Evolutionary conservation across 306 rosid genomes (phyloP).

Genomic region (Senna siamea): DNA sequence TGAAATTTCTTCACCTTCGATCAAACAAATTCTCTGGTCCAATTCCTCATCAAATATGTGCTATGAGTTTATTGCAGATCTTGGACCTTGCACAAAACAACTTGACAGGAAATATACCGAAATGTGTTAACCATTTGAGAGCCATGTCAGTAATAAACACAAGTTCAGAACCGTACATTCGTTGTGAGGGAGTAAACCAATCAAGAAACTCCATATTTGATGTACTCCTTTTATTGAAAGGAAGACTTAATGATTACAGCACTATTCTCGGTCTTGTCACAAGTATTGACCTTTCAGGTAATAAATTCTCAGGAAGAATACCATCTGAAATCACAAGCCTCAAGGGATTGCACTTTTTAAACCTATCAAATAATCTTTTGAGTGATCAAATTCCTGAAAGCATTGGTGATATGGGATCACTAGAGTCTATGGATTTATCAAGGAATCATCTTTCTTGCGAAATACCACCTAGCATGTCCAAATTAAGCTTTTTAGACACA

Average conservation of each 20-base stretch:
- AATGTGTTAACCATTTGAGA: slow-evolving; percentile 35
- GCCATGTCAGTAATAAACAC: slow-evolving; percentile 17
- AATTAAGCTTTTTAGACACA: slow-evolving; percentile 17
- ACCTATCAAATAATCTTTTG: slow-evolving; percentile 39
- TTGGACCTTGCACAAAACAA: slow-evolving; percentile 38
- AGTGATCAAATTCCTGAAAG: slow-evolving; percentile 32
- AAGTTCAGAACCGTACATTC: neutral
- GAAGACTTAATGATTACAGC: slow-evolving; percentile 25
- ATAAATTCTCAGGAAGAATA: slow-evolving; percentile 16
- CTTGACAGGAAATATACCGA: slow-evolving; percentile 28
- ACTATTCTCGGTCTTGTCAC: slow-evolving; percentile 20
- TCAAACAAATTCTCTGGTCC: slow-evolving; percentile 32
- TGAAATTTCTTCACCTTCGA: slow-evolving; percentile 33
- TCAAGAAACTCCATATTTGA: neutral
- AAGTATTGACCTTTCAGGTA: slow-evolving; percentile 37
- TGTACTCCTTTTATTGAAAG: slow-evolving; percentile 27
- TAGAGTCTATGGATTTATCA: slow-evolving; percentile 37
- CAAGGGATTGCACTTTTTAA: slow-evolving; percentile 22
- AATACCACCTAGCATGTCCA: slow-evolving; percentile 40
- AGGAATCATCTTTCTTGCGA: slow-evolving; percentile 38
- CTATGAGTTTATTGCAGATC: slow-evolving; percentile 17
- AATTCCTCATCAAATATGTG: slow-evolving; percentile 37
- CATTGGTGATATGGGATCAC: slow-evolving; percentile 26
- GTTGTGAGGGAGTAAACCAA: neutral
- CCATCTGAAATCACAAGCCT: slow-evolving; percentile 29